Evolutionary conservation across 2,329 filamentous ascomycete species (phyloP), one percentile per base, ranked within the genome.

Genomic region (Dothideomycetes sp.): DNA sequence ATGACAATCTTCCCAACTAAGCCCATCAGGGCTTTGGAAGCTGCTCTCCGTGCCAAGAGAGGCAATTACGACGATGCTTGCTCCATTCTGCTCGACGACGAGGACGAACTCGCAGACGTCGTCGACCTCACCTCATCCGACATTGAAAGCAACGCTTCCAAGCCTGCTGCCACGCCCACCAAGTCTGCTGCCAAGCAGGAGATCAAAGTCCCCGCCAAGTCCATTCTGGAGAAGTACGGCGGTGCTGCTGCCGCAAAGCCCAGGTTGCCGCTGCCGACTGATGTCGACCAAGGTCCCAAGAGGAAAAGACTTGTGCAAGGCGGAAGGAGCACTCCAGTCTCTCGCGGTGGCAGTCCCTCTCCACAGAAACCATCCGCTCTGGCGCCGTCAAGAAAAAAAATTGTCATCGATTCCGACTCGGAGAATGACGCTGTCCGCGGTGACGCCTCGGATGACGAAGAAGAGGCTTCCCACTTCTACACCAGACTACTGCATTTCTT

Each of bases 401-500:
- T 43, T 10, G 40, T 56, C n/a, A 53, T 59, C 9, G 58, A 59
- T 12, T 57, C 60, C 2, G 54, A 55, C 19, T 51, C 59, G 24
- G 44, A 48, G 12, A 45, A 34, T 11, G 44, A 44, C 22, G 36
- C 38, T 30, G 41, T n/a, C n/a, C n/a, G n/a, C n/a, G n/a, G n/a
- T n/a, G n/a, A n/a, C n/a, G 38, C 12, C 39, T 36, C 14, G 34
- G 19, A 22, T 34, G 36, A 43, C 31, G 33, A 38, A 32, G 41
- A 38, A 33, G 40, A 46, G 3, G 38, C 33, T 4, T 40, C 61
- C 12, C 55, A 60, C 19, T 56, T 75, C 31, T 68, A 76, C 19
- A 53, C 53, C 4, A 71, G 71, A 40, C 74, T 95, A 5, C 66
- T 96, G 19, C 72, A 78, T 5, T 93, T 87, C 52, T 79, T 98